Percentiles rank a stretch among this genome's conserved stretches.
phyloP scores from a whole-genome alignment of 768 basidiomycete species.

The Leccinum subgranulosum region DNA sequence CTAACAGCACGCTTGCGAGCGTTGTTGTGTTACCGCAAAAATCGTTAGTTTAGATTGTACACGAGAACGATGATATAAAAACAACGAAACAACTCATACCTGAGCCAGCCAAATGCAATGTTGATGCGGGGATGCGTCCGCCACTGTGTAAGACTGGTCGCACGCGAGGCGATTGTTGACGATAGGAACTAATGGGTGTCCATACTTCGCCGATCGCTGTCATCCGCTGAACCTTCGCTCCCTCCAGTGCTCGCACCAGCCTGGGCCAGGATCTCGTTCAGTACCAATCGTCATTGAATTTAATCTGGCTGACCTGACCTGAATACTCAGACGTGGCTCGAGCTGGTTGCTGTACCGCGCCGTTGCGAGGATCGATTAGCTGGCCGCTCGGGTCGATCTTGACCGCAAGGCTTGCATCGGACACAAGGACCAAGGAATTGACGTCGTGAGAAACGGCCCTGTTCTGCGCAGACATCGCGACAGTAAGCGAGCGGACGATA shows the following conservation, averaged over 20 bases:
- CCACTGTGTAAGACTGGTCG: constrained; percentile 25
- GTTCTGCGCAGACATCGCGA: constrained; percentile 12
- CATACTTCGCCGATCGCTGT: constrained; percentile 27
- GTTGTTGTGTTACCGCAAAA: constrained; percentile 25
- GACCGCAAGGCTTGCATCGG: constrained; percentile 1
- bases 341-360: constrained; percentile 32
- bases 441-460: background rate
- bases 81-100: constrained; percentile 9
- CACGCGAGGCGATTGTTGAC: constrained; percentile 31
- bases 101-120: constrained; percentile 32
- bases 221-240: constrained; percentile 4
- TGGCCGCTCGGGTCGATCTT: constrained; percentile 25
- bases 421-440: constrained; percentile 18
- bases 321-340: constrained; percentile 25
- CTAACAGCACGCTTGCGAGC: constrained; percentile 26
- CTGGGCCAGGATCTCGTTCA: constrained; percentile 27
- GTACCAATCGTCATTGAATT: constrained; percentile 21
- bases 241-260: constrained; percentile 7
- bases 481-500: constrained; percentile 1
- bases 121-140: constrained; percentile 25
- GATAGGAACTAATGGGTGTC: constrained; percentile 26
- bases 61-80: no score
- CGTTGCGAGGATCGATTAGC: constrained; percentile 31
- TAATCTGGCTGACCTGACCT: constrained; percentile 18
- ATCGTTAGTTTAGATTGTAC: no score